Conservation (phyloP, 129 eudicot genomes). For the Flaveria trinervia region DNA sequence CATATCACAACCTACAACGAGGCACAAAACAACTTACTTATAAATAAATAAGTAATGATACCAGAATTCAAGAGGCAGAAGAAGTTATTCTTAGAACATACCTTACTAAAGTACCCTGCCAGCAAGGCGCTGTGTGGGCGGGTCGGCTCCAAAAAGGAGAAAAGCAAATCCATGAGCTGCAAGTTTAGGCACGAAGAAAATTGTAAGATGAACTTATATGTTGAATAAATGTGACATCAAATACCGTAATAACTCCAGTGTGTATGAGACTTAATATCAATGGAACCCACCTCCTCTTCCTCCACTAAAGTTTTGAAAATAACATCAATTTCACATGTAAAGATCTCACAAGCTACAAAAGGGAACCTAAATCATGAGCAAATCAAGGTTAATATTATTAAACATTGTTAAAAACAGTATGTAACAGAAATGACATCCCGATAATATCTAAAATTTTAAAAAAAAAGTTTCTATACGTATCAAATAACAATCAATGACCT, state of each 20-base stretch:
- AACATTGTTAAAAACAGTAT: not conserved
- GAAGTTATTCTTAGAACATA: constrained; percentile 10
- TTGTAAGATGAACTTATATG: not conserved
- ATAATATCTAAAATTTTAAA: not conserved
- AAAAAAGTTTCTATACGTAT: not conserved
- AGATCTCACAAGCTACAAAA: constrained; percentile 75
- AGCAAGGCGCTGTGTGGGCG: constrained; percentile 74
- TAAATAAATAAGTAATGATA: not conserved
- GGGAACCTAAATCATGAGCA: constrained; percentile 59
- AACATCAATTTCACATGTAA: constrained; percentile 84
- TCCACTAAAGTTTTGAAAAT: constrained; percentile 79
- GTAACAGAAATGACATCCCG: not conserved
- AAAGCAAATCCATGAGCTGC: constrained; percentile 86
- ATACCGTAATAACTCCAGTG: not conserved
- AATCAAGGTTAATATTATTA: constrained; percentile 20
- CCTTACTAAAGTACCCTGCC: constrained; percentile 97
- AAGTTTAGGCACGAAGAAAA: not conserved
- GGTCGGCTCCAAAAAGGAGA: constrained; percentile 84
- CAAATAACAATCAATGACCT: constrained; percentile 30
- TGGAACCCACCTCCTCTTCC: constrained; percentile 67
- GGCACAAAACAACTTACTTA: not conserved
- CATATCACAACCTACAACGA: constrained; percentile 70
- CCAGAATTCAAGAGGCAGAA: not conserved
- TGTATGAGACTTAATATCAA: constrained; percentile 1
- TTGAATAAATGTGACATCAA: constrained; percentile 13